These are phyloP conservation scores for Fusarium papillatum DNA, from an alignment of 2,329 filamentous ascomycete genomes.

Conservation along the genomic window DNA sequence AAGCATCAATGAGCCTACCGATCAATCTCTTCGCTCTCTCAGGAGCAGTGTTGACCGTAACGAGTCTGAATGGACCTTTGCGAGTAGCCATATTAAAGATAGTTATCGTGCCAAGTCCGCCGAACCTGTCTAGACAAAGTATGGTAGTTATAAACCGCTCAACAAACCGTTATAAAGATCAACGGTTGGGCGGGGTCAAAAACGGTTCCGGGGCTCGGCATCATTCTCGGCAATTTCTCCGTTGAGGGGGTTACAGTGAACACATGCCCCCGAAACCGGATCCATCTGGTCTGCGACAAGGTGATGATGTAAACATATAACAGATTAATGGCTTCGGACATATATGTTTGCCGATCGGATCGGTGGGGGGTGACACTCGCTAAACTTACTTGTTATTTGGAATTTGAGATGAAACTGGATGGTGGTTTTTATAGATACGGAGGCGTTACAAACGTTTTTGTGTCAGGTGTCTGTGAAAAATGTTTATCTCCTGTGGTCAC, in stretches of 20 bases:
- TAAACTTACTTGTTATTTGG: background rate
- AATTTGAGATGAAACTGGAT: background rate
- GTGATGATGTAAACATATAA: background rate
- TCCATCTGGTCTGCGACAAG: background rate
- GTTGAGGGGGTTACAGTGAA: background rate
- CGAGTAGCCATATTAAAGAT: background rate
- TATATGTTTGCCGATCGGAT: background rate
- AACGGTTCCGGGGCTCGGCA: background rate
- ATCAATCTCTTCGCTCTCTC: slow-evolving; percentile 74
- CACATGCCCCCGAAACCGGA: background rate
- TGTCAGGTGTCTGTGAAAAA: too few species aligned
- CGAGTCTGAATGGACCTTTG: slow-evolving; percentile 70
- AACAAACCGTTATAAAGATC: background rate
- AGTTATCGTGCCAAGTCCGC: background rate
- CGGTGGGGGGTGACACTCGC: background rate
- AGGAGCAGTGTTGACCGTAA: slow-evolving; percentile 78
- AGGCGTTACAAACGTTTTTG: background rate
- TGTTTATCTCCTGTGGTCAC: background rate
- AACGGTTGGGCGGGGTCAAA: background rate
- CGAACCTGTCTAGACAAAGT: background rate
- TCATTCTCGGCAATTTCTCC: background rate
- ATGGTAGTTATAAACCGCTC: background rate
- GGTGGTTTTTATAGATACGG: background rate
- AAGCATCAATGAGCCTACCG: slow-evolving; percentile 70
- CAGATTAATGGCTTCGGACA: background rate